Percentiles rank a stretch among this genome's conserved stretches.
Evolutionary conservation across 345 rosid genomes (phyloP).

Genomic region (Triadica sebifera): DNA sequence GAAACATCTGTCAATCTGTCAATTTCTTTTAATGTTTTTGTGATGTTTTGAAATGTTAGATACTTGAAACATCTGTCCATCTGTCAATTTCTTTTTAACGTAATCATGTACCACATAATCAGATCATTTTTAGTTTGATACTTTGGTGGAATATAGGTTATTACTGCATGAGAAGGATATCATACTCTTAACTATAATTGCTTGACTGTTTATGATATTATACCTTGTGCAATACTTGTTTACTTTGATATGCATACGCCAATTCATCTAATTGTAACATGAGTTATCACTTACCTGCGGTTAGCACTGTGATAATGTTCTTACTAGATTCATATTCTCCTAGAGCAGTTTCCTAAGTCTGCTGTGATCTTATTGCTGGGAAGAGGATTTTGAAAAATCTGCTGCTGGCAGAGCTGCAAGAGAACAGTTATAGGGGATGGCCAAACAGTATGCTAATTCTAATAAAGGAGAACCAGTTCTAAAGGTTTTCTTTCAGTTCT

Average conservation of each 20-base stretch:
- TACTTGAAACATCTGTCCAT: not conserved
- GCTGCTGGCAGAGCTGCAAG: conserved; percentile 93
- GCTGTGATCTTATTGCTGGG: conserved; percentile 41
- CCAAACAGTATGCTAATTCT: conserved; percentile 67
- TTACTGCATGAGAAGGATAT: not conserved
- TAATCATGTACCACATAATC: not conserved
- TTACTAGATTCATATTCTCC: too few relatives aligned
- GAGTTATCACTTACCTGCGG: not conserved
- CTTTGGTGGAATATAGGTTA: not conserved
- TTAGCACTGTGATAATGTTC: not conserved
- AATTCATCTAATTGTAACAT: not conserved
- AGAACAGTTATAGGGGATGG: conserved; percentile 66
- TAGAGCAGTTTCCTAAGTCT: not conserved
- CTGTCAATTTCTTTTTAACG: not conserved
- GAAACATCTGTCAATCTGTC: not conserved
- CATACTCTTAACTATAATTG: not conserved
- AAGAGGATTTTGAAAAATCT: conserved; percentile 79
- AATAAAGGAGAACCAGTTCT: conserved; percentile 83
- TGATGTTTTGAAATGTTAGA: not conserved
- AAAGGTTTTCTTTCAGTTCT: conserved; percentile 43
- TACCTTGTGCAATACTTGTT: not conserved
- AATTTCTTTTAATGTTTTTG: not conserved
- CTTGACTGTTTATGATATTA: not conserved
- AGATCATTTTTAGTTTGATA: too few relatives aligned
- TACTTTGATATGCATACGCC: not conserved